These are phyloP conservation scores for Pouteria glomerata DNA, from an alignment of 148 eudicot genomes.

Conservation along the genomic window DNA sequence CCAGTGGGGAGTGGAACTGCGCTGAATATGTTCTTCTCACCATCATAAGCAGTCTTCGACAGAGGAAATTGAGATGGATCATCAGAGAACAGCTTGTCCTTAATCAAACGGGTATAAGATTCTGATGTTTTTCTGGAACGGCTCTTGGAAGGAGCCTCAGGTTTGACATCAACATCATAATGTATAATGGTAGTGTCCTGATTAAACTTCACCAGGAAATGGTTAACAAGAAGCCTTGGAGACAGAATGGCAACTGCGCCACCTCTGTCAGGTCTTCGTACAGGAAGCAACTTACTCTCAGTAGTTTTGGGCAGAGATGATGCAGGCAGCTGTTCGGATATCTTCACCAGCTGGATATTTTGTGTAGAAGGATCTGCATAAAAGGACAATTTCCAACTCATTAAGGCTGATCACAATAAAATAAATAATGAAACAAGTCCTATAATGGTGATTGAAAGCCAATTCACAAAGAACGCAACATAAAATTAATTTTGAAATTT, in stretches of 20 bases:
- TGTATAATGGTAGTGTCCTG: constrained; percentile 32
- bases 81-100: constrained; percentile 41
- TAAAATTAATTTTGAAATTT: too few species aligned
- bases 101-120: constrained; percentile 31
- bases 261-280: constrained; percentile 49
- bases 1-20: constrained; percentile 41
- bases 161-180: constrained; percentile 58
- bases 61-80: constrained; percentile 29
- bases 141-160: constrained; percentile 19
- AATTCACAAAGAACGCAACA: not conserved
- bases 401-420: not conserved
- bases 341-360: constrained; percentile 23
- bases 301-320: constrained; percentile 2
- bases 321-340: constrained; percentile 1
- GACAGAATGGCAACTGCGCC: constrained; percentile 25
- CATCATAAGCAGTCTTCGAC: constrained; percentile 57
- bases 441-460: not conserved
- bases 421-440: not conserved
- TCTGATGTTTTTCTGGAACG: constrained; percentile 31
- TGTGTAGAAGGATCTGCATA: constrained; percentile 5
- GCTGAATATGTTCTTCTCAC: constrained; percentile 67
- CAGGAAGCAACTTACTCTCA: constrained; percentile 26
- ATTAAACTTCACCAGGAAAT: constrained; percentile 50
- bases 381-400: constrained; percentile 3
- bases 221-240: constrained; percentile 52